Conservation (phyloP, 2,329 filamentous ascomycete genomes). For the Cadophora sp. region DNA sequence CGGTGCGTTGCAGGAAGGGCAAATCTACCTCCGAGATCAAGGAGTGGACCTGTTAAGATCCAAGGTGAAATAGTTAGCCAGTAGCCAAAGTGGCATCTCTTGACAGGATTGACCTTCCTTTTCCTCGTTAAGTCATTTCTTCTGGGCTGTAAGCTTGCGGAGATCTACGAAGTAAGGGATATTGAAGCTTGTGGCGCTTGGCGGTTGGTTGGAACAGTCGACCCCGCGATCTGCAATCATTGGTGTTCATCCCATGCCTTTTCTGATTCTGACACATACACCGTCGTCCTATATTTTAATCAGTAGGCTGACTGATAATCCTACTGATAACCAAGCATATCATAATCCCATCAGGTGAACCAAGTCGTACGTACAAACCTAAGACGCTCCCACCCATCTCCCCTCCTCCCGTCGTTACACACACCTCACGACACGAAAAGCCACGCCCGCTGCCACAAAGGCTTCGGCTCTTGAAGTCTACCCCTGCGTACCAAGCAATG, state of each 20-base stretch:
- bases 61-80: background rate
- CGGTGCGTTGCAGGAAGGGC: background rate
- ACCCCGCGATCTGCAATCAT: slow-evolving; percentile 5
- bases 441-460: background rate
- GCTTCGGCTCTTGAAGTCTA: background rate
- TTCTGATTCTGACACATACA: background rate
- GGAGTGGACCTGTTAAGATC: background rate
- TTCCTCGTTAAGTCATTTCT: background rate
- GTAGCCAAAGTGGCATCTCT: background rate
- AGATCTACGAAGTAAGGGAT: background rate
- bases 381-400: background rate
- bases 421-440: too few species aligned
- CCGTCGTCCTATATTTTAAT: background rate
- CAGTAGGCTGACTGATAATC: background rate
- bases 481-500: slow-evolving; percentile 15
- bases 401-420: background rate
- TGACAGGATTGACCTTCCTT: background rate
- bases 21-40: background rate
- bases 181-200: background rate
- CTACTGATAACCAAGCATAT: background rate
- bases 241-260: background rate
- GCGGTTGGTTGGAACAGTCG: background rate
- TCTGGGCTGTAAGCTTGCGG: too few species aligned
- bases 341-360: background rate
- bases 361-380: background rate